A percentile compares a stretch with the other conserved stretches of the same genome.
phyloP scores from a whole-genome alignment of 805 yeast genomes.

The Saccharomycopsis microspora region DNA sequence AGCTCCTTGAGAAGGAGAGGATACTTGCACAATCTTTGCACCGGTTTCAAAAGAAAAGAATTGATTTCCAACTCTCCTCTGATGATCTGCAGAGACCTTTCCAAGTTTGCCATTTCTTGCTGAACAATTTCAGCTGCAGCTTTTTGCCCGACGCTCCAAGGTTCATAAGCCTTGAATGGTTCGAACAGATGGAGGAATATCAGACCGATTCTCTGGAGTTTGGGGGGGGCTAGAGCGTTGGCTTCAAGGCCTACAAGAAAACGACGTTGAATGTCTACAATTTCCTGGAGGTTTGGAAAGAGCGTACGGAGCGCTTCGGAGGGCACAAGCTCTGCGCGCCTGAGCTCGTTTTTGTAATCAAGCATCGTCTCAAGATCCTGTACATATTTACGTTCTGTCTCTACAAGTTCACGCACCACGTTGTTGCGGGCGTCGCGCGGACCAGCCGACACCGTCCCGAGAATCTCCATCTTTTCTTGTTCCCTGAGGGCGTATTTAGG shows the following conservation, averaged over 20 bases:
- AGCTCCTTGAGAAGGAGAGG: slow-evolving; percentile 75
- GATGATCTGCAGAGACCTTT: slow-evolving; percentile 44
- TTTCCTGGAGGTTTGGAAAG: slow-evolving; percentile 75
- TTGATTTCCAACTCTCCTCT: slow-evolving; percentile 86
- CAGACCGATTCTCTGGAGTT: slow-evolving; percentile 79
- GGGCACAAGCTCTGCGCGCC: slow-evolving; percentile 53
- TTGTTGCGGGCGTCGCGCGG: slow-evolving; percentile 49
- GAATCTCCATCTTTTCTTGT: slow-evolving; percentile 18
- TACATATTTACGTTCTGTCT: slow-evolving; percentile 87
- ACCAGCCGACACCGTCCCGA: slow-evolving; percentile 18
- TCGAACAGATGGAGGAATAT: slow-evolving; percentile 68
- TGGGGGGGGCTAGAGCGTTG: slow-evolving; percentile 62
- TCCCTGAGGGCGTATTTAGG: slow-evolving; percentile 26
- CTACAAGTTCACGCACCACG: slow-evolving; percentile 74
- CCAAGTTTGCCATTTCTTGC: slow-evolving; percentile 38
- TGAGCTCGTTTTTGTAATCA: slow-evolving; percentile 56
- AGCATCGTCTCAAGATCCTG: slow-evolving; percentile 75
- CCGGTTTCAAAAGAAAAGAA: slow-evolving; percentile 83
- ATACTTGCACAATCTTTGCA: slow-evolving; percentile 92
- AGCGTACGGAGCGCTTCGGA: slow-evolving; percentile 71
- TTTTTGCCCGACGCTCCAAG: slow-evolving; percentile 87
- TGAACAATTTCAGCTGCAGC: slow-evolving; percentile 75
- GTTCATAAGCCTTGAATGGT: slow-evolving; percentile 82
- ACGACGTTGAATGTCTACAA: slow-evolving; percentile 87
- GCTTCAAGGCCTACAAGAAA: slow-evolving; percentile 83